Evolutionary conservation across 164 flowering plant species (phyloP).

Genomic region (Vitis vinifera): ASM3070453v1 NC_081806.1:5831501-5832000

Average conservation of each 20-base stretch:
- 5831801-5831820: slow-evolving; percentile 52
- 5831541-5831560: neutral
- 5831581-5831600: slow-evolving; percentile 58
- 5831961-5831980: slow-evolving; percentile 34
- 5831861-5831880: neutral
- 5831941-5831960: slow-evolving; percentile 22
- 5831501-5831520: neutral
- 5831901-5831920: slow-evolving; percentile 13
- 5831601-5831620: slow-evolving; percentile 68
- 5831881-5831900: slow-evolving; percentile 1
- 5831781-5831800: slow-evolving; percentile 46
- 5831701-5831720: slow-evolving; percentile 61
- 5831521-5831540: neutral
- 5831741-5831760: slow-evolving; percentile 62
- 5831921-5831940: slow-evolving; percentile 8
- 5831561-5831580: slow-evolving; percentile 21
- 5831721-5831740: slow-evolving; percentile 51
- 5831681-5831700: slow-evolving; percentile 76
- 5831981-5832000: slow-evolving; percentile 5
- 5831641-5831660: slow-evolving; percentile 73
- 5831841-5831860: slow-evolving; percentile 1
- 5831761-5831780: slow-evolving; percentile 48
- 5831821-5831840: slow-evolving; percentile 38
- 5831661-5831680: slow-evolving; percentile 57
- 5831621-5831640: slow-evolving; percentile 60